Base-by-base conservation (phyloP, 257 asterid genomes). In the Hygrophila difformis region DNA sequence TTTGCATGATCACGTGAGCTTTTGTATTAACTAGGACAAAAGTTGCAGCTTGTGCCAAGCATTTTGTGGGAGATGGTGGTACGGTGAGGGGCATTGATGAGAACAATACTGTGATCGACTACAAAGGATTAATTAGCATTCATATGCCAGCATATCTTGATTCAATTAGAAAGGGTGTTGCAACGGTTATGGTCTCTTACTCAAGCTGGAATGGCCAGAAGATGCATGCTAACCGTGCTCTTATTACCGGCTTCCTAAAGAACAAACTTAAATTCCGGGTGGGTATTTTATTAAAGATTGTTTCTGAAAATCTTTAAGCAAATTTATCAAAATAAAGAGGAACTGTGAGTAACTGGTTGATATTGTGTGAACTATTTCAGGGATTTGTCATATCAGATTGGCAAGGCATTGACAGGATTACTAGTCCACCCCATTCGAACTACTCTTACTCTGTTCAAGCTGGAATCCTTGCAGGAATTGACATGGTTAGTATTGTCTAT, bases 361-460 rank as follows among this genome's bases (percentile, higher is more conserved):
- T n/a, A n/a, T 14, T 34, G 49, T 46, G 28, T 29, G 23, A 24
- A 4, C 50, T 5, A 17, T 61, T 76, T 35, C 79, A 86, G 96
- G 97, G 97, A 11, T 82, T 87, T 43, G 94, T 82, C 23, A 77
- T 82, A 56, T 79, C 94, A 18, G 96, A 87, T 65, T 82, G 93
- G 94, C 68, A 71, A 49, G 97, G 94, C 1, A 65, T 87, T 19
- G 97, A 87, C 57, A 78, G 67, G 56, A 83, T 87, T 29, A 83
- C 97, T 0, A 28, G 23, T 31, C 94, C 94, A 7, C 91, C 93
- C n/a, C 94, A 67, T 45, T 7, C 56, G 13, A 83, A 87, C 66
- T 87, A 87, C 52, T 28, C 91, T n/a, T 80, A 77, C 39, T 87
- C 97, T n/a, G 82, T 87, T 65, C 65, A 71, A 51, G 91, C 91